These are phyloP conservation scores for Arthrobotrys musiformis DNA, from an alignment of 2,329 filamentous ascomycete genomes.

Conservation along the genomic window DNA sequence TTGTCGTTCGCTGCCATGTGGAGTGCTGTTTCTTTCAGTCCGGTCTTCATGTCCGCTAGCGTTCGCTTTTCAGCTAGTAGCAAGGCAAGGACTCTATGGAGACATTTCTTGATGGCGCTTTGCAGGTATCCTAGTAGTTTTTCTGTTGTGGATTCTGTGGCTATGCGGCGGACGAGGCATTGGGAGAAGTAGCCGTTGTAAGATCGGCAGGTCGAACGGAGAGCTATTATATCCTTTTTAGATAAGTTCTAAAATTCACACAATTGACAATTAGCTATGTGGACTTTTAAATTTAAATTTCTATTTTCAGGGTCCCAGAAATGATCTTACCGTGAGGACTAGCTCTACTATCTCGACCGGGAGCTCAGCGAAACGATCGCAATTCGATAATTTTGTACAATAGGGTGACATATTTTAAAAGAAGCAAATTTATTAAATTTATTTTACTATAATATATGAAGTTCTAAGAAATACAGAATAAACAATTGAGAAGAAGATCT, in stretches of 20 bases:
- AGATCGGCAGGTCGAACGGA: conserved; percentile 6
- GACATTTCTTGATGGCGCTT: not conserved
- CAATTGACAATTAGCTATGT: too few relatives aligned
- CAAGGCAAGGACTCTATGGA: not conserved
- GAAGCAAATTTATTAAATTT: not conserved
- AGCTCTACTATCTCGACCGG: conserved; percentile 2
- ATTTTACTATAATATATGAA: not conserved
- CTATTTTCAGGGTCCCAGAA: too few relatives aligned
- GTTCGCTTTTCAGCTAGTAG: not conserved
- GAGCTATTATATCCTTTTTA: not conserved
- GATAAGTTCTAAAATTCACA: not conserved
- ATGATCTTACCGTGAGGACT: not conserved
- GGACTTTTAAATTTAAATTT: too few relatives aligned
- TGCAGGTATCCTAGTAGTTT: not conserved
- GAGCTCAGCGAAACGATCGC: conserved; percentile 1
- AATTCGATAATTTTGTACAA: not conserved
- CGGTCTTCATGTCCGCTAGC: not conserved
- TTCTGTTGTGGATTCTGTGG: not conserved
- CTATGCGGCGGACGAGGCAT: not conserved
- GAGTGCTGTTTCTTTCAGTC: not conserved
- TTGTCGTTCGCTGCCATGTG: conserved; percentile 20
- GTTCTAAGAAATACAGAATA: not conserved
- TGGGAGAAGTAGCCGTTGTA: conserved; percentile 7
- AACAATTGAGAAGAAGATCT: not conserved
- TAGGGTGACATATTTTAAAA: not conserved